Conservation (phyloP, 2,329 filamentous ascomycete species). For the Gliomastix tumulicola region DNA sequence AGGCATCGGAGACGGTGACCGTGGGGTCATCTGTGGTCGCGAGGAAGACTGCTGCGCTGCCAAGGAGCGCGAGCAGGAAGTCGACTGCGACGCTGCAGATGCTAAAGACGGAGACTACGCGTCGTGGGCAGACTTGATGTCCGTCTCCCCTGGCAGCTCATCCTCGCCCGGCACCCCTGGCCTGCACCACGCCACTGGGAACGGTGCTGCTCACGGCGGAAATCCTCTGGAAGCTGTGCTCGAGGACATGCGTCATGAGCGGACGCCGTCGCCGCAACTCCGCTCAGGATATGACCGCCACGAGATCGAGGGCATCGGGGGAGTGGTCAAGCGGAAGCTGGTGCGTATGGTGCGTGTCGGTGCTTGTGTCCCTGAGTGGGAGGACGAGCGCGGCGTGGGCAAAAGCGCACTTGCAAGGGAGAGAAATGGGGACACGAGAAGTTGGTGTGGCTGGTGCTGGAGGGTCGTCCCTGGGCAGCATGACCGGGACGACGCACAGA, state of each 20-base stretch:
- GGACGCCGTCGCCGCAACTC: slow-evolving; percentile 43
- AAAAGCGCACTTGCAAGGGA: slow-evolving; percentile 65
- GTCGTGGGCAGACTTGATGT: slow-evolving; percentile 2
- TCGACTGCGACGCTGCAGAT: slow-evolving; percentile 78
- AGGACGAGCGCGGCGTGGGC: slow-evolving; percentile 60
- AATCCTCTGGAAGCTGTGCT: slow-evolving; percentile 16
- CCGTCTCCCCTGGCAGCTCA: slow-evolving; percentile 3
- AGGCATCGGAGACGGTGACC: slow-evolving; percentile 80
- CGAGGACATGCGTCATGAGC: slow-evolving; percentile 21
- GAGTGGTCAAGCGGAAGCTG: slow-evolving; percentile 80
- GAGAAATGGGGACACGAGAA: slow-evolving; percentile 58
- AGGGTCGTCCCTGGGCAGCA: slow-evolving; percentile 59
- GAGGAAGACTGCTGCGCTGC: slow-evolving; percentile 69
- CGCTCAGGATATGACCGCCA: slow-evolving; percentile 74
- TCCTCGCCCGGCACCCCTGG: too few relatives aligned
- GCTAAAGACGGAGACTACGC: slow-evolving; percentile 34
- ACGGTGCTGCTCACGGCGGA: neutral
- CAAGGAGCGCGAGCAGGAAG: slow-evolving; percentile 72
- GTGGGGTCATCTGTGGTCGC: slow-evolving; percentile 84
- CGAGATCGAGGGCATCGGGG: slow-evolving; percentile 87
- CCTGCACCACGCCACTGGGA: too few relatives aligned
- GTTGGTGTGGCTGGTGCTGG: slow-evolving; percentile 91
- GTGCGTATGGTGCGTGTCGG: slow-evolving; percentile 77
- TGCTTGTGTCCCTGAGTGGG: slow-evolving; percentile 77
- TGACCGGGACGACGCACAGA: slow-evolving; percentile 29